phyloP scores from a whole-genome alignment of 306 rosid species.

The Castanospermum australe region DNA sequence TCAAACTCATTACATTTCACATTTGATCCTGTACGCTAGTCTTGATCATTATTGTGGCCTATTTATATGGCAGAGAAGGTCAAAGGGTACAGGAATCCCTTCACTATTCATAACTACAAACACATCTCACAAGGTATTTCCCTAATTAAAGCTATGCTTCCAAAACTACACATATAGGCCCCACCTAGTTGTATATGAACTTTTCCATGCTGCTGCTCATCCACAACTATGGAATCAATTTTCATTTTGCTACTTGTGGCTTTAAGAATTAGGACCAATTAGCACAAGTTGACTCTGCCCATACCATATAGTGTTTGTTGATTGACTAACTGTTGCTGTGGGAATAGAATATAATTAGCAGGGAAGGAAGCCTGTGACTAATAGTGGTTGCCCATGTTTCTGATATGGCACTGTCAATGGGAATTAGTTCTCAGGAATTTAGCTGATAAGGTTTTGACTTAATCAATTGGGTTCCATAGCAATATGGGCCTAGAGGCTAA shows the following conservation, averaged over 20 bases:
- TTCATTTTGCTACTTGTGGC: not conserved
- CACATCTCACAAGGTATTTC: not conserved
- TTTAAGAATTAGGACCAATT: conserved; percentile 5
- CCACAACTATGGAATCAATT: conserved; percentile 7
- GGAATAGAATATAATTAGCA: conserved; percentile 36
- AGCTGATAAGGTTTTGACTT: conserved; percentile 16
- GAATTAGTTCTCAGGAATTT: conserved; percentile 21
- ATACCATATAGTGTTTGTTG: conserved; percentile 1
- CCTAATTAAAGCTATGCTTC: too few species aligned
- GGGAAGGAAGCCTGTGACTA: not conserved
- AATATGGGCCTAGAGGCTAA: not conserved
- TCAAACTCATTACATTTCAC: not conserved
- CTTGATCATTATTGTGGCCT: not conserved
- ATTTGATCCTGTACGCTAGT: not conserved
- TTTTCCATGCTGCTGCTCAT: not conserved
- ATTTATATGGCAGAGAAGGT: conserved; percentile 26
- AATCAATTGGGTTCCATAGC: not conserved
- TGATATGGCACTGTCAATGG: conserved; percentile 27
- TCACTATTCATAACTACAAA: not conserved
- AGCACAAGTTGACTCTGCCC: conserved; percentile 21
- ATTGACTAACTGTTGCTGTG: conserved; percentile 23
- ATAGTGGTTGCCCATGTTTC: conserved; percentile 16
- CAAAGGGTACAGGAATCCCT: conserved; percentile 12
- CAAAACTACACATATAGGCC: too few species aligned
- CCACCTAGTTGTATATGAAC: not conserved